Evolutionary conservation across 2,329 filamentous ascomycete genomes (phyloP).

Genomic region (Colletotrichum truncatum): DNA sequence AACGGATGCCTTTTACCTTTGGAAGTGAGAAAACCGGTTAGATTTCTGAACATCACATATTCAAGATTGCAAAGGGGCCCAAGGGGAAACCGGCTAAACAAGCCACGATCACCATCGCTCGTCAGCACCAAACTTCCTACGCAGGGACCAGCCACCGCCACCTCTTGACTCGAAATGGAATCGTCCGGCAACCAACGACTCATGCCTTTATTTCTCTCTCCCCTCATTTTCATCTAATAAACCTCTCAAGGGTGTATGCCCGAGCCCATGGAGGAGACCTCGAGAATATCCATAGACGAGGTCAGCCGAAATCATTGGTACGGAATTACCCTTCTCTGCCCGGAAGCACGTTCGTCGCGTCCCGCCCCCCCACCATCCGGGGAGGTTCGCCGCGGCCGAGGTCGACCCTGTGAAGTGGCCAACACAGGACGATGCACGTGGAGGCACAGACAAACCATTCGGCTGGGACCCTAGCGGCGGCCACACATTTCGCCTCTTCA

Average conservation of each 20-base stretch:
- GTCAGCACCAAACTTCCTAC: neutral
- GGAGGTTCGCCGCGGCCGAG: neutral
- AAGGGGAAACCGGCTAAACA: neutral
- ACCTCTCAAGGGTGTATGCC: too few species aligned
- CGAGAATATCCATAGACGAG: neutral
- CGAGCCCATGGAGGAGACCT: neutral
- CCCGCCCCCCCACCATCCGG: neutral
- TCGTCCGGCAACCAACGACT: neutral
- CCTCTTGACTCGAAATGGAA: neutral
- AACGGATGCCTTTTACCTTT: too few species aligned
- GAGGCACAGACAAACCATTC: too few species aligned
- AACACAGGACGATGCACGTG: too few species aligned
- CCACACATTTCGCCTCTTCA: neutral
- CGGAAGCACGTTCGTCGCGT: neutral
- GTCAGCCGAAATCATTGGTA: neutral
- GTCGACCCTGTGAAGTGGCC: too few species aligned
- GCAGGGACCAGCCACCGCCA: neutral
- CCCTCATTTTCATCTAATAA: neutral
- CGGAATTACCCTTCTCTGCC: neutral
- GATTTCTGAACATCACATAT: neutral
- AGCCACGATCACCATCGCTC: neutral
- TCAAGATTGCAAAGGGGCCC: neutral
- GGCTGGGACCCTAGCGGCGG: neutral
- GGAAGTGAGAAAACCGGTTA: too few species aligned
- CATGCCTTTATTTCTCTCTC: neutral